phyloP scores from a whole-genome alignment of 176 grass and related monocot species.

The Paspalum vaginatum region DNA sequence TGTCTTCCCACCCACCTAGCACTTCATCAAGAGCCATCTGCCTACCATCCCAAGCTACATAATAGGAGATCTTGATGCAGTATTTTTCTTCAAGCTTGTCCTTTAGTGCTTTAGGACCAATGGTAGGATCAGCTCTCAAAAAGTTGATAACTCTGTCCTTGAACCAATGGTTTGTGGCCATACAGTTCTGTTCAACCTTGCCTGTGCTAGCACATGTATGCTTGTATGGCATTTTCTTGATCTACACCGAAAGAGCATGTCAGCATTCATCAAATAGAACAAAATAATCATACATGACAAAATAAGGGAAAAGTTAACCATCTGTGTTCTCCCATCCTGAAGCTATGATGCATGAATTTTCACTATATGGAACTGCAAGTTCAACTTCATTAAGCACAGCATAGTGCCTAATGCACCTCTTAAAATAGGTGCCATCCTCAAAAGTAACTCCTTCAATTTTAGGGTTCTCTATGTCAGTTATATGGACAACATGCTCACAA shows the following conservation, averaged over 20 bases:
- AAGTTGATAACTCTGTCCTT: neutral
- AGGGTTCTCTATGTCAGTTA: neutral
- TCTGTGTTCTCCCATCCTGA: neutral
- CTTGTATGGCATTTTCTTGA: neutral
- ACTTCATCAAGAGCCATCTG: neutral
- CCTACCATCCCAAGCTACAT: neutral
- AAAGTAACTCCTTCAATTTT: constrained; percentile 6
- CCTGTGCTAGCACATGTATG: neutral
- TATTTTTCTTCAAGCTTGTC: neutral
- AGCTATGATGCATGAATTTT: neutral
- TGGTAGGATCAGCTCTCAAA: neutral
- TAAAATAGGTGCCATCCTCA: neutral
- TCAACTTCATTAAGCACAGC: neutral
- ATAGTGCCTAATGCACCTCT: constrained; percentile 1
- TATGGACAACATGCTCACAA: neutral
- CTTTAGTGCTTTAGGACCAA: neutral
- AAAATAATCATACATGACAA: no score
- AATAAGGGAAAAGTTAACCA: neutral
- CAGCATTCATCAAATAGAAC: neutral
- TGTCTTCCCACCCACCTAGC: neutral
- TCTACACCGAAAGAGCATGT: neutral
- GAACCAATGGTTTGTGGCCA: neutral
- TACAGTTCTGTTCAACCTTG: neutral
- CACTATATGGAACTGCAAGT: neutral
- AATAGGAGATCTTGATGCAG: neutral